Percentiles rank a stretch among this genome's conserved stretches.
Evolutionary conservation across 1,284 basidiomycete species (phyloP).

Genomic region (Leccinum variabile): DNA sequence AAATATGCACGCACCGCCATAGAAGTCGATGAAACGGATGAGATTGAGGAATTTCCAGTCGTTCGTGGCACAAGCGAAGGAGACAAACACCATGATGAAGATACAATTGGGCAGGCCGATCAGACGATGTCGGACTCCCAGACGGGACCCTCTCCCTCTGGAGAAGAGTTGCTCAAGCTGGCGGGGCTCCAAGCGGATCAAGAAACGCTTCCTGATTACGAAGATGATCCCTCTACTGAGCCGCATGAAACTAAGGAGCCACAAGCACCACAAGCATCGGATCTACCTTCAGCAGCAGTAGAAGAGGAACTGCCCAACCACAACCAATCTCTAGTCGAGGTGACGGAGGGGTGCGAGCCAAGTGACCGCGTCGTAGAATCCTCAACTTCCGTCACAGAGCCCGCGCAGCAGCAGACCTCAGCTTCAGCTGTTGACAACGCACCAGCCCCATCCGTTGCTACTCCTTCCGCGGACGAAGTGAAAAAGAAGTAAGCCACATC

Average conservation of each 20-base stretch:
- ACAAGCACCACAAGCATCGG: neutral
- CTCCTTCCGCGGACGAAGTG: slow-evolving; percentile 1
- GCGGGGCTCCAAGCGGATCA: slow-evolving; percentile 44
- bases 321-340: slow-evolving; percentile 3
- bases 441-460: neutral
- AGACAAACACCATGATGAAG: slow-evolving; percentile 21
- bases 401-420: slow-evolving; percentile 2
- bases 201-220: slow-evolving; percentile 52
- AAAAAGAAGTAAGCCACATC: slow-evolving; percentile 28
- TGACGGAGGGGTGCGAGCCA: slow-evolving; percentile 5
- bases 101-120: slow-evolving; percentile 12
- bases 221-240: slow-evolving; percentile 43
- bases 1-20: slow-evolving; percentile 22
- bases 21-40: slow-evolving; percentile 19
- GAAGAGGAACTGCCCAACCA: slow-evolving; percentile 4
- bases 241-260: slow-evolving; percentile 5
- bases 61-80: slow-evolving; percentile 4
- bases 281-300: neutral
- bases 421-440: neutral
- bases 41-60: slow-evolving; percentile 23
- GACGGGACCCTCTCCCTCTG: slow-evolving; percentile 34
- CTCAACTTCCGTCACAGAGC: slow-evolving; percentile 1
- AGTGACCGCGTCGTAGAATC: slow-evolving; percentile 5
- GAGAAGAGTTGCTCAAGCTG: slow-evolving; percentile 46
- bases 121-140: slow-evolving; percentile 6